These are phyloP conservation scores for Ceratobasidium papillatum DNA, from an alignment of 1,284 basidiomycete species.

Conservation along the genomic window DNA sequence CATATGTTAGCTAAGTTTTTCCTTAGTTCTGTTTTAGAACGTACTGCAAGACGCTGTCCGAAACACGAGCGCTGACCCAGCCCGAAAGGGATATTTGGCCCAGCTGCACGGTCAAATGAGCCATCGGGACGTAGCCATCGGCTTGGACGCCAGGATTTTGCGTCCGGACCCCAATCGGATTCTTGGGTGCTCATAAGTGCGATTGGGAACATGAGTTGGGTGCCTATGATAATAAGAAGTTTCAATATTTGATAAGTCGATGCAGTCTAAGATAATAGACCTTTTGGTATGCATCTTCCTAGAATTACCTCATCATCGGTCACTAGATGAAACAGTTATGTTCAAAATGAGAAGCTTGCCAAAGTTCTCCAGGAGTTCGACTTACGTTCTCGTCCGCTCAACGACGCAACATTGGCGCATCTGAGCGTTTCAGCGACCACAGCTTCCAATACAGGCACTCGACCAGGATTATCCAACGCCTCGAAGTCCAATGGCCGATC, in stretches of 20 bases:
- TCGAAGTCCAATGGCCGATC: conserved; percentile 2
- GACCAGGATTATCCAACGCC: neutral
- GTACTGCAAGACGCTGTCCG: conserved; percentile 31
- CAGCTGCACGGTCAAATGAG: conserved; percentile 5
- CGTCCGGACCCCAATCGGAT: conserved; percentile 29
- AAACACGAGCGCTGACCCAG: conserved; percentile 22
- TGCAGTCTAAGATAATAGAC: neutral
- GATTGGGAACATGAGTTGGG: neutral
- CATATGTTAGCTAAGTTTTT: neutral
- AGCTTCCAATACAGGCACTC: conserved; percentile 26
- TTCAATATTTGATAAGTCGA: neutral
- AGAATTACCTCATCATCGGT: conserved; percentile 3
- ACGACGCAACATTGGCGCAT: conserved; percentile 6
- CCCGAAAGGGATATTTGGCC: conserved; percentile 22
- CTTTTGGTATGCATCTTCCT: conserved; percentile 5
- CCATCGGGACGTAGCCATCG: conserved; percentile 21
- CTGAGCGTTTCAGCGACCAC: conserved; percentile 25
- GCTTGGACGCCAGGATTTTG: conserved; percentile 16
- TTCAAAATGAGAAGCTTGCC: no score
- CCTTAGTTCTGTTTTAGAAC: neutral
- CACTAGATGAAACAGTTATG: neutral
- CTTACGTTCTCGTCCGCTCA: conserved; percentile 9
- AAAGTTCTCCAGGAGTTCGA: neutral
- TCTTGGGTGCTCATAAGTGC: neutral
- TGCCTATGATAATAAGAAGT: neutral